Conservation (phyloP, 2,329 filamentous ascomycete genomes). For the Laburnicola sp. region DNA sequence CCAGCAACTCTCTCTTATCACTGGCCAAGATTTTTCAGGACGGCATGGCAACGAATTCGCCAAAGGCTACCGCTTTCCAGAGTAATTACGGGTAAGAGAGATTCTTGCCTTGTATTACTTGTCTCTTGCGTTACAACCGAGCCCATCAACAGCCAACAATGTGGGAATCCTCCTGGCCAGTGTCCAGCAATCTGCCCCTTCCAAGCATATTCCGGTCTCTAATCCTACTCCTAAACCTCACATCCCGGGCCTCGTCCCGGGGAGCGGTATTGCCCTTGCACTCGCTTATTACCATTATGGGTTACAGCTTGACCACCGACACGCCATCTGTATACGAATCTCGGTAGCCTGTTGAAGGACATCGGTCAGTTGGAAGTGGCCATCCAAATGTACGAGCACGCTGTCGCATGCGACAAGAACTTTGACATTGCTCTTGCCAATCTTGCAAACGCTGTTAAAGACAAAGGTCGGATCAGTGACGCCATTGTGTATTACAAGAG, state of each 20-base stretch:
- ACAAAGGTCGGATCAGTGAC: constrained; percentile 88
- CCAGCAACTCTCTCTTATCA: constrained; percentile 91
- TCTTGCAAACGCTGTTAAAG: constrained; percentile 95
- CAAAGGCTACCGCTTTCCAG: constrained; percentile 57
- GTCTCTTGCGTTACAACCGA: constrained; percentile 90
- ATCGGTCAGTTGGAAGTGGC: constrained; percentile 90
- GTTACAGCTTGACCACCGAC: constrained; percentile 78
- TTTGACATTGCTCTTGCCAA: constrained; percentile 98
- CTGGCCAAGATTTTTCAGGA: constrained; percentile 98
- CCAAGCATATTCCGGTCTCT: constrained; percentile 49
- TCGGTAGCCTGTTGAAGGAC: constrained; percentile 93
- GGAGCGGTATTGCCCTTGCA: constrained; percentile 84
- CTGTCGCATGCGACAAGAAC: constrained; percentile 85
- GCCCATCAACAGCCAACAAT: constrained; percentile 96
- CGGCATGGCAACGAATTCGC: constrained; percentile 76
- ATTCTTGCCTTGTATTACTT: constrained; percentile 95
- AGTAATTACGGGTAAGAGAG: constrained; percentile 77
- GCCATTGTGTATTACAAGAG: constrained; percentile 90
- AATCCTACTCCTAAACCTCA: constrained; percentile 41
- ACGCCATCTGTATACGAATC: constrained; percentile 97
- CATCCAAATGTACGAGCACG: constrained; percentile 96
- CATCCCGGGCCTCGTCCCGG: constrained; percentile 79
- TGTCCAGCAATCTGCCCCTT: constrained; percentile 70
- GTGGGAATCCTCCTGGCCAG: constrained; percentile 96
- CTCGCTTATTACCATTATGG: constrained; percentile 96